Conservation (phyloP, 768 basidiomycete genomes). For the Termitomyces bulborhizus region DNA sequence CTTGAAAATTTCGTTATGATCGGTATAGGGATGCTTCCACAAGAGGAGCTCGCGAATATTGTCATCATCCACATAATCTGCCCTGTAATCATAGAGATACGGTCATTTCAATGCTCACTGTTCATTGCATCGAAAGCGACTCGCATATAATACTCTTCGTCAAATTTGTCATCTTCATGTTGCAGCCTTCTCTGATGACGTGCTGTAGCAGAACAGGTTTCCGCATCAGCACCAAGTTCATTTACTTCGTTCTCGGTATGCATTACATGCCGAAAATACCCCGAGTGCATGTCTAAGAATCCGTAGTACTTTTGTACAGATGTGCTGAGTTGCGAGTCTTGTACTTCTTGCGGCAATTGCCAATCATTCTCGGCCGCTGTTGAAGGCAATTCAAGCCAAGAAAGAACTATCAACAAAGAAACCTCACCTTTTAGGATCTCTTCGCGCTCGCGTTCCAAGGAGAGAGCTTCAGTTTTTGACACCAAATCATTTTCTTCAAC, state of each 20-base stretch:
- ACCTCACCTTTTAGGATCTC: slow-evolving; percentile 52
- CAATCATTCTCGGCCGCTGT: slow-evolving; percentile 76
- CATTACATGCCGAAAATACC: slow-evolving; percentile 68
- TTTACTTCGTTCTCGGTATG: slow-evolving; percentile 80
- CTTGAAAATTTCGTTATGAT: slow-evolving; percentile 27
- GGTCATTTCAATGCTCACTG: neutral
- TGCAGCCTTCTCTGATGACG: slow-evolving; percentile 46
- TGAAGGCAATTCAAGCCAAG: neutral
- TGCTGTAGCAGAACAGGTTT: slow-evolving; percentile 44
- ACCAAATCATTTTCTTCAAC: slow-evolving; percentile 36
- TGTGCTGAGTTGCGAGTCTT: slow-evolving; percentile 35
- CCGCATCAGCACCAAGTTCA: slow-evolving; percentile 65
- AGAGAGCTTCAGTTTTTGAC: slow-evolving; percentile 35
- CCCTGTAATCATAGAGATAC: slow-evolving; percentile 36
- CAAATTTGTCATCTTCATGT: slow-evolving; percentile 75
- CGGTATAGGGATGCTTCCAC: slow-evolving; percentile 56
- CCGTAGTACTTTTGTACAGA: slow-evolving; percentile 56
- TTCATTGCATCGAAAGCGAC: slow-evolving; percentile 11
- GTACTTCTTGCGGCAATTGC: slow-evolving; percentile 63
- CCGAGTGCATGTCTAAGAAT: slow-evolving; percentile 68
- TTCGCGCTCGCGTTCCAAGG: slow-evolving; percentile 48
- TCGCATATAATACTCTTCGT: slow-evolving; percentile 82
- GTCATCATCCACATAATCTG: slow-evolving; percentile 74
- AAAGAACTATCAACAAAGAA: neutral
- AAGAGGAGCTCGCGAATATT: slow-evolving; percentile 63